Percentiles rank a stretch among this genome's conserved stretches.
Conservation (phyloP, 352 stramenopile species). For the Phytophthora gonapodyides region DNA sequence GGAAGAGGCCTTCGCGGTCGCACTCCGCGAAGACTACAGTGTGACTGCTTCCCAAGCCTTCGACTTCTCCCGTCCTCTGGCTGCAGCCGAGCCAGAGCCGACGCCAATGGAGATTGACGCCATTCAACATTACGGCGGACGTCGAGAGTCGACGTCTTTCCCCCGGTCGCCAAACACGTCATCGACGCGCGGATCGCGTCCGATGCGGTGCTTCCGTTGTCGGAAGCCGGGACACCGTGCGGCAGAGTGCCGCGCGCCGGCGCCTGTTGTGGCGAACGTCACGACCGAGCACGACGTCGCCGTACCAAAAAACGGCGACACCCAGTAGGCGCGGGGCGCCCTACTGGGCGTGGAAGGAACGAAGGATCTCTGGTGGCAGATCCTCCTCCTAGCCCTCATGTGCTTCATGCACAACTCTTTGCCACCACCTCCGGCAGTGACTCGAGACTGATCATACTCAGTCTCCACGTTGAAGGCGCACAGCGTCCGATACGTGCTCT, state of each 20-base stretch:
- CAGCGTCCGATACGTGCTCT: conserved; percentile 9
- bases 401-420: conserved; percentile 15
- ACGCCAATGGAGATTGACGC: too few relatives aligned
- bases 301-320: conserved; percentile 12
- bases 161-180: too few relatives aligned
- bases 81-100: too few relatives aligned
- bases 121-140: too few relatives aligned
- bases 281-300: not conserved
- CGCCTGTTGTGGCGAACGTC: conserved; percentile 2
- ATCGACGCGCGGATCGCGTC: not conserved
- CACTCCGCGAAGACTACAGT: conserved; percentile 25
- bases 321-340: conserved; percentile 18
- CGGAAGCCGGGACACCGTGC: conserved; percentile 11
- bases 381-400: conserved; percentile 5
- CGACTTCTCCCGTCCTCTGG: not conserved
- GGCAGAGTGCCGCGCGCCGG: conserved; percentile 18
- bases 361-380: conserved; percentile 14
- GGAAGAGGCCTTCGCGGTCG: conserved; percentile 16
- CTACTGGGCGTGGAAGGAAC: conserved; percentile 13
- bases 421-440: conserved; percentile 24
- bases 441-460: conserved; percentile 22
- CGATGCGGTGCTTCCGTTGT: conserved; percentile 16
- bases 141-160: not conserved
- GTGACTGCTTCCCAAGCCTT: conserved; percentile 17
- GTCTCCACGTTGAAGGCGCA: conserved; percentile 19